phyloP scores from a whole-genome alignment of 371 early-diverging fungal genomes.

The Coemansia sp. region DNA sequence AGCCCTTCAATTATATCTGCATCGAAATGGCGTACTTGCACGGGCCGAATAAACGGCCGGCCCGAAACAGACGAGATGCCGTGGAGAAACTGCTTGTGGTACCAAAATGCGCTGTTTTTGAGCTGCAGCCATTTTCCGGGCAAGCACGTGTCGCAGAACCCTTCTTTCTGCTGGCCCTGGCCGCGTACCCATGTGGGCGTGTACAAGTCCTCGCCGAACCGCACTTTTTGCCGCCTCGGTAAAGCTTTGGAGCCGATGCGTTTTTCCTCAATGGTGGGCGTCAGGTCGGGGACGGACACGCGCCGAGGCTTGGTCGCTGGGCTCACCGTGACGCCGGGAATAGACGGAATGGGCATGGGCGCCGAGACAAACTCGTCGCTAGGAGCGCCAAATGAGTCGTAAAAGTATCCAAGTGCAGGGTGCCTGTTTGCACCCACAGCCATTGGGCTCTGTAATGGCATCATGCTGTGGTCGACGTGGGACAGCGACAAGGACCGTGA shows the following conservation, averaged over 20 bases:
- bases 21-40: slow-evolving; percentile 67
- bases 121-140: slow-evolving; percentile 90
- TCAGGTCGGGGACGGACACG: slow-evolving; percentile 43
- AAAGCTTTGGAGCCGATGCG: slow-evolving; percentile 10
- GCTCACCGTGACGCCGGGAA: slow-evolving; percentile 52
- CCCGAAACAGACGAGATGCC: slow-evolving; percentile 92
- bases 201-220: slow-evolving; percentile 78
- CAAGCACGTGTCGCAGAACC: slow-evolving; percentile 81
- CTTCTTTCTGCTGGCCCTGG: slow-evolving; percentile 79
- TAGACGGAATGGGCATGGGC: slow-evolving; percentile 38
- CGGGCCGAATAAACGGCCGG: slow-evolving; percentile 70
- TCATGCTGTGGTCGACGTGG: slow-evolving; percentile 12
- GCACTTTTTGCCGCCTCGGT: slow-evolving; percentile 52
- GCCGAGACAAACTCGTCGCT: slow-evolving; percentile 7
- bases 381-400: slow-evolving; percentile 18
- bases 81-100: slow-evolving; percentile 90
- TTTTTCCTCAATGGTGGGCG: slow-evolving; percentile 23
- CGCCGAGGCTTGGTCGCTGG: slow-evolving; percentile 50
- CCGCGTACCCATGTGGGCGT: slow-evolving; percentile 86
- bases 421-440: slow-evolving; percentile 4
- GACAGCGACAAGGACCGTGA: slow-evolving; percentile 37
- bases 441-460: not conserved
- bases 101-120: slow-evolving; percentile 93
- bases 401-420: slow-evolving; percentile 29
- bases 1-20: slow-evolving; percentile 76